phyloP scores from a whole-genome alignment of 1,284 basidiomycete genomes.

The Microbotryum silenes-acaulis region DNA sequence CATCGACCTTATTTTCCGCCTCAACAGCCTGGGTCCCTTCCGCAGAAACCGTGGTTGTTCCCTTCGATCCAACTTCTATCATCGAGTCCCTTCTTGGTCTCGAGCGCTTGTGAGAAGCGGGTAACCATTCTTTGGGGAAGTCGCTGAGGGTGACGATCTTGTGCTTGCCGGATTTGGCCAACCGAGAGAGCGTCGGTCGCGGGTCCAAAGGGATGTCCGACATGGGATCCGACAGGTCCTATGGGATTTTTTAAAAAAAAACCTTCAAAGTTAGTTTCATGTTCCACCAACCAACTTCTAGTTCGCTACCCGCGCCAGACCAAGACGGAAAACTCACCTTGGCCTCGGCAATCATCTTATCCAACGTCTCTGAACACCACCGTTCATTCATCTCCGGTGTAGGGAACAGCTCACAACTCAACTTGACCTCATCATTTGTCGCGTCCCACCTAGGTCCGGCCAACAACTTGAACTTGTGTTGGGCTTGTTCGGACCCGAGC shows the following conservation, averaged over 20 bases:
- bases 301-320: background rate
- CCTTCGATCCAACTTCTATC: background rate
- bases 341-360: conserved; percentile 40
- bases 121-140: conserved; percentile 42
- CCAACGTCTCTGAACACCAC: conserved; percentile 44
- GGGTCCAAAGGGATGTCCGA: conserved; percentile 40
- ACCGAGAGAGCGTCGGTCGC: conserved; percentile 32
- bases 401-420: conserved; percentile 40
- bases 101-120: background rate
- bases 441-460: conserved; percentile 37
- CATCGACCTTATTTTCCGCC: background rate
- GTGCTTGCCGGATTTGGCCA: conserved; percentile 31
- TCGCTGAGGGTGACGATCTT: conserved; percentile 35
- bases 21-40: too few species aligned
- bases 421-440: conserved; percentile 35
- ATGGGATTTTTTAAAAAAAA: background rate
- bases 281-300: too few species aligned
- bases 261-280: background rate
- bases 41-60: background rate
- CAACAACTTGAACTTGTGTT: conserved; percentile 42
- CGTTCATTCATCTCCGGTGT: conserved; percentile 42
- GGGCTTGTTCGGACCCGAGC: conserved; percentile 18
- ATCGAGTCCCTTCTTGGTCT: background rate
- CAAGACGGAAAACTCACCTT: conserved; percentile 29
- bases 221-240: conserved; percentile 32